Evolutionary conservation across 441 rosid genomes (phyloP), one percentile per base, ranked within the genome.

Genomic region (Adansonia rubrostipa): DNA sequence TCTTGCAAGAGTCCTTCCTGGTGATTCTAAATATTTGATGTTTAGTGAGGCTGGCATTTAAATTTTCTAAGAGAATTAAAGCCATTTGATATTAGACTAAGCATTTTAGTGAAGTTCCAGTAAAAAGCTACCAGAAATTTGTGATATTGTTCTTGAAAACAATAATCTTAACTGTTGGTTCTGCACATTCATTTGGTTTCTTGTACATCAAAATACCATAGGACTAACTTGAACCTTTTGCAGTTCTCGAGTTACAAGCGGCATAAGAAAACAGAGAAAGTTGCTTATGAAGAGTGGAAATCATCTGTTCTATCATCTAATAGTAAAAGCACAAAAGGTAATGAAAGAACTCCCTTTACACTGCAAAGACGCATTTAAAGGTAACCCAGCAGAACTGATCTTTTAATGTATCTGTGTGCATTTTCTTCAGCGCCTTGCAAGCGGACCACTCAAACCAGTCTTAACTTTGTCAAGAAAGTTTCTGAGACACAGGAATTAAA

Each of bases 201-300:
- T 64, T 64, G 22, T 65, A 5, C 15, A 44, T 42, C 24, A 8
- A 60, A 65, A 17, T 63, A 19, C 10, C 6, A 19, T n/a, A 24
- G 40, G 40, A 14, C 47, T 77, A 45, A 62, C 44, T 15, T 45
- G 50, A 72, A 8, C 62, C 70, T 76, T 74, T 13, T 85, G 79
- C 90, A 92, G 98, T 79, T 84, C 69, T 88, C 96, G 24, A 83
- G 94, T 79, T 83, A 88, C 87, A 92, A 92, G 83, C 86, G 85
- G 85, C 90, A 85, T 3, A 93, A 92, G 81, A 86, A 82, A 78
- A 84, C 28, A 79, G 94, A 88, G 77, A 90, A 88, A 79, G 84
- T 69, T 71, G 90, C 79, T 71, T 93, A 92, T 69, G 92, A 90
- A 71, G 89, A 93, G 17, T 93, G 98, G 94, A 95, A 95, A 80